Percentiles rank a stretch among this genome's conserved stretches.
phyloP scores from a whole-genome alignment of 1,284 basidiomycete species.

The Fomes fomentarius region DNA sequence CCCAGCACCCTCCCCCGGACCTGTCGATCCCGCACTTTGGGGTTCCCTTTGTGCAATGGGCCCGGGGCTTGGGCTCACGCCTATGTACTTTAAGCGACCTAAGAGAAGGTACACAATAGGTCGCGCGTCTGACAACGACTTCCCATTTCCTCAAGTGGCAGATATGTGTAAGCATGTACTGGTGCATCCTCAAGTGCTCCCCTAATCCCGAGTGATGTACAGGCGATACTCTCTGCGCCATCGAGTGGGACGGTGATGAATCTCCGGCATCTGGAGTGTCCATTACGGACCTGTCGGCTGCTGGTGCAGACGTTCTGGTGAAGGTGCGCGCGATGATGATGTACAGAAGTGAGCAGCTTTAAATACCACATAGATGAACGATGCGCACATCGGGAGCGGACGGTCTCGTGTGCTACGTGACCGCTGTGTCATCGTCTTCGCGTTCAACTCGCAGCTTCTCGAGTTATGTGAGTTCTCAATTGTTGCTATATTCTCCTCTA shows the following conservation, averaged over 20 bases:
- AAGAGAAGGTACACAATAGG: conserved; percentile 49
- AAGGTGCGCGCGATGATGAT: too few relatives aligned
- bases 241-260: conserved; percentile 68
- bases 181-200: conserved; percentile 25
- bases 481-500: too few relatives aligned
- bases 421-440: not conserved
- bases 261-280: conserved; percentile 54
- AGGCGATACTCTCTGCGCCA: conserved; percentile 70
- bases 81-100: not conserved
- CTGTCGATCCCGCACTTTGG: not conserved
- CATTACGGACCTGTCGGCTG: conserved; percentile 66
- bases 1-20: too few relatives aligned
- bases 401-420: too few relatives aligned
- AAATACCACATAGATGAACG: conserved; percentile 7
- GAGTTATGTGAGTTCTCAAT: too few relatives aligned
- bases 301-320: too few relatives aligned
- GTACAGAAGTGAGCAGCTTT: not conserved
- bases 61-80: not conserved
- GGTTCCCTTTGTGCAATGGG: not conserved
- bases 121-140: conserved; percentile 49
- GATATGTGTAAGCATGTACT: conserved; percentile 66
- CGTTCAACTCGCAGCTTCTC: too few relatives aligned
- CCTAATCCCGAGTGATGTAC: not conserved
- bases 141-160: conserved; percentile 54
- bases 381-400: too few relatives aligned